These are phyloP conservation scores for Withania somnifera DNA, from an alignment of 305 asterid genomes.

Conservation along the genomic window DNA sequence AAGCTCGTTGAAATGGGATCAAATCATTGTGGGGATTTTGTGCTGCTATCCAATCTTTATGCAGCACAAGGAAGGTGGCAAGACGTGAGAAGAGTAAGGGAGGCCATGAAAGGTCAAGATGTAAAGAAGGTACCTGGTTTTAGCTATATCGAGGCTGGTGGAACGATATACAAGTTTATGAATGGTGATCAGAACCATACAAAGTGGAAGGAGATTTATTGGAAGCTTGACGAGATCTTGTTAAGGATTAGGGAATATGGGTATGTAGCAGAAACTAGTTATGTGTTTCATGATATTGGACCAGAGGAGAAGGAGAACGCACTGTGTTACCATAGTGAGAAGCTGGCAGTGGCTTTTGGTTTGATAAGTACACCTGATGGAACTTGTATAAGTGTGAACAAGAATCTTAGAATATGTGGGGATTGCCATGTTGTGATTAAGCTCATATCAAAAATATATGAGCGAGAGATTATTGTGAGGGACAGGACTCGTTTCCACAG, in stretches of 20 bases:
- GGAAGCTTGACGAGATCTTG: slow-evolving; percentile 61
- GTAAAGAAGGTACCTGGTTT: slow-evolving; percentile 80
- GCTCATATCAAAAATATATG: slow-evolving; percentile 57
- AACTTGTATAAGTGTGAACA: slow-evolving; percentile 49
- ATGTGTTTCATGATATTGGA: slow-evolving; percentile 83
- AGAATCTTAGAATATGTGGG: slow-evolving; percentile 92
- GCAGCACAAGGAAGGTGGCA: slow-evolving; percentile 77
- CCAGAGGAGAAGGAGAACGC: slow-evolving; percentile 89
- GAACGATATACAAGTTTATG: slow-evolving; percentile 41
- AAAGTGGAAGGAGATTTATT: slow-evolving; percentile 42
- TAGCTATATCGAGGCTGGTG: slow-evolving; percentile 62
- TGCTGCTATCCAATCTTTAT: slow-evolving; percentile 69
- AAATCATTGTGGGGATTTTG: slow-evolving; percentile 67
- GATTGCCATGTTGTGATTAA: slow-evolving; percentile 84
- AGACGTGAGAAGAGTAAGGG: slow-evolving; percentile 75
- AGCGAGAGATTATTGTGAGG: slow-evolving; percentile 67
- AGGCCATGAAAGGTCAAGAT: slow-evolving; percentile 56
- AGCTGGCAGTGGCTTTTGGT: slow-evolving; percentile 77
- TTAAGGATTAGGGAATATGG: slow-evolving; percentile 46
- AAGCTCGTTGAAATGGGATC: slow-evolving; percentile 85
- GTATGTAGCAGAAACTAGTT: slow-evolving; percentile 58
- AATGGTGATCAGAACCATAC: slow-evolving; percentile 65
- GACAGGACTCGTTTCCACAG: slow-evolving; percentile 86
- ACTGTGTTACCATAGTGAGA: slow-evolving; percentile 77
- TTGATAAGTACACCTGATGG: slow-evolving; percentile 46